Conservation (phyloP, 2,329 filamentous ascomycete species). For the Incumbomyces delicatus region DNA sequence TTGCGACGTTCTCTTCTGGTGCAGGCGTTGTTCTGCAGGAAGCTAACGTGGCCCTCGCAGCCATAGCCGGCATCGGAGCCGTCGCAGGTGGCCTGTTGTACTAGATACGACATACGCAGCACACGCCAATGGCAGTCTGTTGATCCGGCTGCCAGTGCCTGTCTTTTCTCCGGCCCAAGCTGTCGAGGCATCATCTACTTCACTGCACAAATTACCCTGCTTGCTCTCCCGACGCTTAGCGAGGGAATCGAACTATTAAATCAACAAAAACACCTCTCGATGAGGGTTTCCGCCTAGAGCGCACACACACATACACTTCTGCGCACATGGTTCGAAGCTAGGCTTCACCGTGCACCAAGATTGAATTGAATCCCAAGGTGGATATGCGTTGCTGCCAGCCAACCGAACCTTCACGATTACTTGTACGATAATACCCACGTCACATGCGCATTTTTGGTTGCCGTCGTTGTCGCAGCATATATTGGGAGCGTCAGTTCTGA, state of each 20-base stretch:
- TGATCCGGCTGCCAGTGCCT: conserved; percentile 1
- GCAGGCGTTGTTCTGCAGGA: conserved; percentile 11
- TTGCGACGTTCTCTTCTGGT: conserved; percentile 14
- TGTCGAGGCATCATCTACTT: conserved; percentile 1
- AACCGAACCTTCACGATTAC: neutral
- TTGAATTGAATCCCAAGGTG: neutral
- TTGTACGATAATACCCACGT: too few species aligned
- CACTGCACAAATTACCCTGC: conserved; percentile 1
- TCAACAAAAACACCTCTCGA: neutral
- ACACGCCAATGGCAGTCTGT: neutral
- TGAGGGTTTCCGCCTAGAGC: conserved; percentile 3
- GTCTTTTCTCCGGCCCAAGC: neutral
- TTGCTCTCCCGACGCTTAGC: neutral
- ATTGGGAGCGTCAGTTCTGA: too few species aligned
- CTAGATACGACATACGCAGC: conserved; percentile 4
- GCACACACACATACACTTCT: too few species aligned
- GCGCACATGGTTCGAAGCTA: conserved; percentile 7
- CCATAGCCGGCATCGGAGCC: conserved; percentile 15
- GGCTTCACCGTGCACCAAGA: neutral
- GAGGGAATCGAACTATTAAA: neutral
- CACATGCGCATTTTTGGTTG: neutral
- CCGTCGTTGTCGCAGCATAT: neutral
- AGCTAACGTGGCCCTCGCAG: conserved; percentile 14
- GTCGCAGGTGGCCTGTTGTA: conserved; percentile 14
- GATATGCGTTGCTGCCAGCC: conserved; percentile 2